A percentile compares a stretch with the other conserved stretches of the same genome.
These are phyloP conservation scores for Phialophora expanda DNA, from an alignment of 2,329 filamentous ascomycete genomes.

Conservation along the genomic window DNA sequence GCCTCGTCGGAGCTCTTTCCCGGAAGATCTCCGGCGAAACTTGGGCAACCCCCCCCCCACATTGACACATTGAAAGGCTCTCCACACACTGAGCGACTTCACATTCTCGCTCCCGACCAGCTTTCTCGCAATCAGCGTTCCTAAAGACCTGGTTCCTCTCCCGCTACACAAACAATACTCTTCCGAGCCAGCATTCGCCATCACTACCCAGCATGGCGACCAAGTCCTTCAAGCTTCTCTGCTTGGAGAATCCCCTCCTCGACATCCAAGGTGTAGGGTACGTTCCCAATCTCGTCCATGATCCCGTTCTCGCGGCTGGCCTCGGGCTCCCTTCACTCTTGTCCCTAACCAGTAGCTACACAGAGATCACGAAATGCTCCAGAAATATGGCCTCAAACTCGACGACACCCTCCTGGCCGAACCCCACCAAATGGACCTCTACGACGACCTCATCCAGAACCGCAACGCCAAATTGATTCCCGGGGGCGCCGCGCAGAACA, in stretches of 20 bases:
- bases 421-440: constrained; percentile 73
- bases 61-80: neutral
- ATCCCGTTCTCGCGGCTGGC: neutral
- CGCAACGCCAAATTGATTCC: constrained; percentile 93
- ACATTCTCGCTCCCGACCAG: neutral
- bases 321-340: neutral
- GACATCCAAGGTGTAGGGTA: constrained; percentile 86
- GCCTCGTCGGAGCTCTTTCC: neutral
- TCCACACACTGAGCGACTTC: constrained; percentile 5
- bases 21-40: constrained; percentile 17
- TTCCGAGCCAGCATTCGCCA: neutral
- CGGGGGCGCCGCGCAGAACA: constrained; percentile 96
- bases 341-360: neutral
- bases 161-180: neutral
- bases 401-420: constrained; percentile 94
- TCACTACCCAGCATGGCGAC: constrained; percentile 63
- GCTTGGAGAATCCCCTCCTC: constrained; percentile 95
- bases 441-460: constrained; percentile 91
- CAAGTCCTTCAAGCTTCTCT: constrained; percentile 87
- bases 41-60: constrained; percentile 2
- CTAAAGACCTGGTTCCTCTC: neutral
- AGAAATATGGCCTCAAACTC: constrained; percentile 91
- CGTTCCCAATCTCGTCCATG: constrained; percentile 35
- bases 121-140: neutral
- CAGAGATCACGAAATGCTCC: constrained; percentile 80